Percentiles rank a stretch among this genome's conserved stretches.
These are phyloP conservation scores for Brettanomyces sp. DNA, from an alignment of 805 yeast genomes.

Conservation along the genomic window DNA sequence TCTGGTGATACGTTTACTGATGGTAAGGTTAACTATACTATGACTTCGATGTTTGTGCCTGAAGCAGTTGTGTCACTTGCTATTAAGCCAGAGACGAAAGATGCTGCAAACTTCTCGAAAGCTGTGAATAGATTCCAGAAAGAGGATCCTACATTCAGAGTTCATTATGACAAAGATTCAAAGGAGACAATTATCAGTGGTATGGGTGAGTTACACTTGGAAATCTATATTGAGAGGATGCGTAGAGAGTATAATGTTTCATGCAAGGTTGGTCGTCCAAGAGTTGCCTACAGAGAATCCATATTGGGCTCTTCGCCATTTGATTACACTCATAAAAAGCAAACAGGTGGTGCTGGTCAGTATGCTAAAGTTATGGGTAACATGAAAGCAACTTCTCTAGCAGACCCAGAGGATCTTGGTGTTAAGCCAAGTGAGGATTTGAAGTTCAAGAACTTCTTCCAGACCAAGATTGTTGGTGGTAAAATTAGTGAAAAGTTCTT, in stretches of 20 bases:
- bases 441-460: slow-evolving; percentile 54
- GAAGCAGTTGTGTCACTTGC: slow-evolving; percentile 96
- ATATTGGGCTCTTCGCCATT: slow-evolving; percentile 63
- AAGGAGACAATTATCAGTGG: slow-evolving; percentile 94
- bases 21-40: slow-evolving; percentile 69
- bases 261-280: slow-evolving; percentile 93
- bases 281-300: slow-evolving; percentile 96
- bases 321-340: slow-evolving; percentile 95
- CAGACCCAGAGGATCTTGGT: slow-evolving; percentile 36
- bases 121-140: slow-evolving; percentile 97
- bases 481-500: slow-evolving; percentile 91
- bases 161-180: slow-evolving; percentile 78
- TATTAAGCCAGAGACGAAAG: slow-evolving; percentile 80
- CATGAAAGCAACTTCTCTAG: slow-evolving; percentile 39
- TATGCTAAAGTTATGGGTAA: slow-evolving; percentile 92
- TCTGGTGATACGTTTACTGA: slow-evolving; percentile 97
- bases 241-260: slow-evolving; percentile 94
- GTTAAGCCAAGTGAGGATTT: slow-evolving; percentile 21
- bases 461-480: slow-evolving; percentile 91
- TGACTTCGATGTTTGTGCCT: slow-evolving; percentile 98
- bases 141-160: slow-evolving; percentile 98
- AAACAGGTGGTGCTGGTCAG: slow-evolving; percentile 99
- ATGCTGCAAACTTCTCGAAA: slow-evolving; percentile 83
- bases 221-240: slow-evolving; percentile 97
- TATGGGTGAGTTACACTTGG: slow-evolving; percentile 97